These are phyloP conservation scores for Whalleya microplaca DNA, from an alignment of 2,329 filamentous ascomycete genomes.

Conservation along the genomic window DNA sequence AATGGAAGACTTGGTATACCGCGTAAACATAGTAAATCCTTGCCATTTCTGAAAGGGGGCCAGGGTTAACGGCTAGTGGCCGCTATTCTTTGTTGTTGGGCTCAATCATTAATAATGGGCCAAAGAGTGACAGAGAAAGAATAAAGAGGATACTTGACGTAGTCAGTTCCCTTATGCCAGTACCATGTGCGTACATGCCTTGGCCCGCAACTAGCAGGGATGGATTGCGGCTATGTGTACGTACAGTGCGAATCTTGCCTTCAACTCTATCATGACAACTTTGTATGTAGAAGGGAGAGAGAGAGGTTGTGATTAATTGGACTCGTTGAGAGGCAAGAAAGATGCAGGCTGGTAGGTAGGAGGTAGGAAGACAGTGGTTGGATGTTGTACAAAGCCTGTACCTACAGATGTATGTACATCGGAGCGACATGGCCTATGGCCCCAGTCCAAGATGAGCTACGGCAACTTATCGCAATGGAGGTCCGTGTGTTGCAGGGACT, in stretches of 20 bases:
- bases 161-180: neutral
- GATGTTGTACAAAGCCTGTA: too few relatives aligned
- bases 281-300: neutral
- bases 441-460: neutral
- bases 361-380: too few relatives aligned
- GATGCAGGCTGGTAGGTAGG: too few relatives aligned
- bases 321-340: neutral
- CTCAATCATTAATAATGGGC: neutral
- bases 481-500: constrained; percentile 20
- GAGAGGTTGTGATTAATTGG: neutral
- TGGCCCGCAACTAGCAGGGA: neutral
- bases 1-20: too few relatives aligned
- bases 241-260: neutral
- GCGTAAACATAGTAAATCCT: neutral
- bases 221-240: constrained; percentile 21
- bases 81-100: neutral
- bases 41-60: neutral
- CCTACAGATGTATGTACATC: neutral
- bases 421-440: neutral
- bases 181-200: neutral
- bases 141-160: neutral
- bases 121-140: neutral
- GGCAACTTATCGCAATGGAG: constrained; percentile 26
- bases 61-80: neutral
- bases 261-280: neutral